Evolutionary conservation across 495 filamentous ascomycete species (phyloP).

Genomic region (Viridothelium virens): DNA sequence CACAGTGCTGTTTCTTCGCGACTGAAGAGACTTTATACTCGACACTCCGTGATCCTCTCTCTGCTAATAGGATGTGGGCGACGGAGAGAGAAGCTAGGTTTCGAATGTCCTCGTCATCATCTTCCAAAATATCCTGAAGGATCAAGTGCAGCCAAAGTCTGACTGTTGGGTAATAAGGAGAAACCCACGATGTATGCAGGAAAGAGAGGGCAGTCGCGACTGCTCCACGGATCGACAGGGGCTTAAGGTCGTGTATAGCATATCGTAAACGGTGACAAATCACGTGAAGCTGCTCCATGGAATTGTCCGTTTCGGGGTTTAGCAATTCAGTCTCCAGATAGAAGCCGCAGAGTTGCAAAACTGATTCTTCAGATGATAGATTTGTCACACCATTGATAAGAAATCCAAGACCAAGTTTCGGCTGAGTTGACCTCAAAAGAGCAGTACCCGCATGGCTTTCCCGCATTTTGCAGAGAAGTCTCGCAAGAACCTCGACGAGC

Average conservation of each 20-base stretch:
- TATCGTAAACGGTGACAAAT: neutral
- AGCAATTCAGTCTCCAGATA: conserved; percentile 14
- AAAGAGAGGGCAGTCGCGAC: conserved; percentile 16
- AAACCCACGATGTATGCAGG: conserved; percentile 3
- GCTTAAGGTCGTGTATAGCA: neutral
- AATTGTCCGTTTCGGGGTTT: conserved; percentile 9
- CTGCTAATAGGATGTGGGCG: conserved; percentile 31
- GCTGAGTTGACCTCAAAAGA: neutral
- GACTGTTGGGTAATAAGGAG: neutral
- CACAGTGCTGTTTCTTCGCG: conserved; percentile 41
- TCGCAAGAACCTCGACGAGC: neutral
- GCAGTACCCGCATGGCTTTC: neutral
- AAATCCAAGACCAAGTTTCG: neutral
- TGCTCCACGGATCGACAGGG: conserved; percentile 12
- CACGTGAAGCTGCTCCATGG: neutral
- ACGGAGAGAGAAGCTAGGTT: conserved; percentile 50
- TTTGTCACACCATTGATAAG: neutral
- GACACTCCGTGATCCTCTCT: neutral
- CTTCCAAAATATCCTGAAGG: conserved; percentile 61
- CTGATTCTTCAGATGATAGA: neutral
- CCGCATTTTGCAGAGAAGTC: neutral
- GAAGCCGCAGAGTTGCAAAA: neutral
- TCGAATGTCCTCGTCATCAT: conserved; percentile 86
- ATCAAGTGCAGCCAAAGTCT: conserved; percentile 37
- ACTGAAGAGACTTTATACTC: conserved; percentile 39